These are phyloP conservation scores for Pichia sp. DNA, from an alignment of 1,139 yeast genomes.

Conservation along the genomic window DNA sequence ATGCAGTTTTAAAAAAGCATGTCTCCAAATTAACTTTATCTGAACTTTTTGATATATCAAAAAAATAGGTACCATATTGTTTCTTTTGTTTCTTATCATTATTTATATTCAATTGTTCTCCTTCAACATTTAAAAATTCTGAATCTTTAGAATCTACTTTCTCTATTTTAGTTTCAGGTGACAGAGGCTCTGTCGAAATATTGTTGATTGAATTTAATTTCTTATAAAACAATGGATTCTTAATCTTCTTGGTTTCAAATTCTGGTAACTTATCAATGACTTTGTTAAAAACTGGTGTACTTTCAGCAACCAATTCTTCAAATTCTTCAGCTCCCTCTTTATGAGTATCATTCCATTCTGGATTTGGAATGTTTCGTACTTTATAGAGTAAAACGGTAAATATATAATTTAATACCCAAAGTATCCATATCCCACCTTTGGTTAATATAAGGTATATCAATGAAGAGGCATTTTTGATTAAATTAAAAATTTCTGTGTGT, in stretches of 20 bases:
- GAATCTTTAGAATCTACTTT: not conserved
- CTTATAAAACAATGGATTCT: conserved; percentile 14
- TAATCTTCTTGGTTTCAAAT: conserved; percentile 1
- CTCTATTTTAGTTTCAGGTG: not conserved
- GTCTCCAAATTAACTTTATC: conserved; percentile 20
- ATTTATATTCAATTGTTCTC: not conserved
- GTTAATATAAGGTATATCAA: conserved; percentile 18
- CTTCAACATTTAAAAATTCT: not conserved
- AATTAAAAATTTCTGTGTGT: conserved; percentile 22
- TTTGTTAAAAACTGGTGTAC: conserved; percentile 16
- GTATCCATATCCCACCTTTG: conserved; percentile 23
- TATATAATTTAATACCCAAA: conserved; percentile 17
- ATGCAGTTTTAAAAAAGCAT: conserved; percentile 20
- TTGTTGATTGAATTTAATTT: conserved; percentile 8
- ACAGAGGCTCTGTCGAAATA: conserved; percentile 14
- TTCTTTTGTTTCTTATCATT: not conserved
- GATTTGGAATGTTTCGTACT: conserved; percentile 24
- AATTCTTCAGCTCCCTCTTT: too few species aligned
- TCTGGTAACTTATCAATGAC: not conserved
- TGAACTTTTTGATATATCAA: conserved; percentile 3
- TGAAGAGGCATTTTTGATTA: conserved; percentile 18
- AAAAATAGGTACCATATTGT: conserved; percentile 28
- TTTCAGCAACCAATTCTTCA: conserved; percentile 12
- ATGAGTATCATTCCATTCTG: conserved; percentile 9
- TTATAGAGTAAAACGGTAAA: conserved; percentile 14